Base-by-base conservation (phyloP, 2,329 filamentous ascomycete genomes). In the Hypoxylon sp. region DNA sequence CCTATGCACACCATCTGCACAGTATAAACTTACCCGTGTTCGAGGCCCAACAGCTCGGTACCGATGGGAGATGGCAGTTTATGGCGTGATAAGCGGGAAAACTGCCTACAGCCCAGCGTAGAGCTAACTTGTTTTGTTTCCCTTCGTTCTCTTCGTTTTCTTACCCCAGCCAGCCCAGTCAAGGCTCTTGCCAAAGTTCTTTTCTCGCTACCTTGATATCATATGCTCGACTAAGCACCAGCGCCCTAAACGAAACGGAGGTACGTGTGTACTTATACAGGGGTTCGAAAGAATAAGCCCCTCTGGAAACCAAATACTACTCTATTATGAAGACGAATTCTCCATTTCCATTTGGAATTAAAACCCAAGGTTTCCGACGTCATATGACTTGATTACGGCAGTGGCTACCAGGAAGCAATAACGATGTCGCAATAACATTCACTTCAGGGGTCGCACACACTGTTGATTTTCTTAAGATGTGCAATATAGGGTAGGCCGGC, bases 391-490 rank as follows among this genome's bases (percentile, higher is more conserved):
- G 45, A 55, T 52, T 60, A 64, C 57, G 51, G 58, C 51, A 62
- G 65, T 51, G 33, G 45, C 40, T 61, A 56, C 36, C 38, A 48
- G 46, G 59, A 66, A 61, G 57, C 46, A 63, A 61, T 60, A 59
- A 58, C 65, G 69, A 71, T 70, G 69, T 71, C 58, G 65, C 57
- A 70, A 66, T 69, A 63, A 56, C 57, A 67, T 65, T 59, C 48
- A 30, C 33, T 18, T 49, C 38, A 53, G 49, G 49, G 58, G 65
- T 68, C 44, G 36, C 64, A 58, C 64, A 61, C 42, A 61, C 64
- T 46, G 64, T 56, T 66, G 72, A 72, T 74, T 70, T 70, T 64
- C 72, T 73, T 76, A 76, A 74, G 72, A 76, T 75, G 71, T 75
- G 74, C 72, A 71, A 72, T 75, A 76, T 76, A 76, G 72, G 72